Conservation (phyloP, 495 filamentous ascomycete species). For the Wilcoxina mikolae region DNA sequence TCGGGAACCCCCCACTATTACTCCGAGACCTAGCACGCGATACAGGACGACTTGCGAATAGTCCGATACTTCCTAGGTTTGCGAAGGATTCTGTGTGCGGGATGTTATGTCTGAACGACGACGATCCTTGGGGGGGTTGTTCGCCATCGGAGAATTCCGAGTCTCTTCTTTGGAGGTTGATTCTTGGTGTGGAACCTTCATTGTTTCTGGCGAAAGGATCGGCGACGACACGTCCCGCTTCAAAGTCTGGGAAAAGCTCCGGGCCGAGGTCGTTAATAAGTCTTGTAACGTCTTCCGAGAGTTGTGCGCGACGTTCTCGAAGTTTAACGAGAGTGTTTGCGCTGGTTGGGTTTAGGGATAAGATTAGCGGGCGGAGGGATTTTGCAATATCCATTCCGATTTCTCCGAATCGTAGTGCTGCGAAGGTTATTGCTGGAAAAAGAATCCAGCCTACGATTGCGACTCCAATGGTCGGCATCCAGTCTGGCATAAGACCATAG, state of each 20-base stretch:
- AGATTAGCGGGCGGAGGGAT: constrained; percentile 75
- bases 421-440: constrained; percentile 82
- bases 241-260: constrained; percentile 94
- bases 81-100: constrained; percentile 86
- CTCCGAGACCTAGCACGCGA: constrained; percentile 57
- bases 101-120: constrained; percentile 31
- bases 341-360: constrained; percentile 72
- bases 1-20: constrained; percentile 52
- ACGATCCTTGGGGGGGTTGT: constrained; percentile 5
- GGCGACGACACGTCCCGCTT: constrained; percentile 61
- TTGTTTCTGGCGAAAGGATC: constrained; percentile 31
- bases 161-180: neutral
- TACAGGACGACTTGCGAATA: constrained; percentile 75
- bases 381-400: constrained; percentile 97
- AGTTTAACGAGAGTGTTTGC: constrained; percentile 73
- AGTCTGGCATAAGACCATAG: constrained; percentile 61
- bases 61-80: constrained; percentile 67
- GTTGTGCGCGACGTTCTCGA: constrained; percentile 51
- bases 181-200: constrained; percentile 6
- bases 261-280: constrained; percentile 90
- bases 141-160: constrained; percentile 7
- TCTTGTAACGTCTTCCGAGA: constrained; percentile 72
- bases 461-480: constrained; percentile 67
- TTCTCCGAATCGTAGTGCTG: constrained; percentile 87
- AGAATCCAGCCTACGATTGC: constrained; percentile 56